Evolutionary conservation across 2,329 filamentous ascomycete genomes (phyloP).

Genomic region (Aureobasidium sp.): DNA sequence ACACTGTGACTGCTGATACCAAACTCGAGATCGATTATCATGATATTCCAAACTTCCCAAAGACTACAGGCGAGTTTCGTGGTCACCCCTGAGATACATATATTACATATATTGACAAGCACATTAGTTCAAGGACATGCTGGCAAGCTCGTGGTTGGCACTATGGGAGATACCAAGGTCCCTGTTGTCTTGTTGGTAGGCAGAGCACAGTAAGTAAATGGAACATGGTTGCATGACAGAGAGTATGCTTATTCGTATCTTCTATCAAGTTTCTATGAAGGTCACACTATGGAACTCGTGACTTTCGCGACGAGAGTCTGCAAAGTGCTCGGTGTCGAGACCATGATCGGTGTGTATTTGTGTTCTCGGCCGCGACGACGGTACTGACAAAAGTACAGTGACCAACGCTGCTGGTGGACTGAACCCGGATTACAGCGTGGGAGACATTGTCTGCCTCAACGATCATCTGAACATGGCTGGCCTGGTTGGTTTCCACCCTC

Average conservation of each 20-base stretch:
- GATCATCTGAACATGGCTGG: slow-evolving; percentile 59
- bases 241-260: slow-evolving; percentile 13
- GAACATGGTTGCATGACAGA: not conserved
- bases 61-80: slow-evolving; percentile 45
- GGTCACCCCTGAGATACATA: not conserved
- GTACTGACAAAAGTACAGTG: slow-evolving; percentile 30
- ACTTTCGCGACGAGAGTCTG: slow-evolving; percentile 58
- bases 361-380: not conserved
- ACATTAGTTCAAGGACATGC: slow-evolving; percentile 44
- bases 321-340: slow-evolving; percentile 52
- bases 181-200: slow-evolving; percentile 57
- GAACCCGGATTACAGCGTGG: slow-evolving; percentile 54
- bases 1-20: slow-evolving; percentile 43
- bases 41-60: slow-evolving; percentile 53
- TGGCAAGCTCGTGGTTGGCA: slow-evolving; percentile 56
- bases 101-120: not conserved
- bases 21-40: slow-evolving; percentile 48
- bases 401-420: slow-evolving; percentile 60
- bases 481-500: slow-evolving; percentile 50
- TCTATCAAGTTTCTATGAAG: slow-evolving; percentile 54
- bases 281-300: slow-evolving; percentile 52
- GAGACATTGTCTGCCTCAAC: slow-evolving; percentile 57
- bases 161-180: slow-evolving; percentile 43
- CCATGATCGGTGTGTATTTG: slow-evolving; percentile 42
- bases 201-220: slow-evolving; percentile 49